phyloP scores from a whole-genome alignment of 306 rosid genomes.

The Pterocarpus macrocarpus region DNA sequence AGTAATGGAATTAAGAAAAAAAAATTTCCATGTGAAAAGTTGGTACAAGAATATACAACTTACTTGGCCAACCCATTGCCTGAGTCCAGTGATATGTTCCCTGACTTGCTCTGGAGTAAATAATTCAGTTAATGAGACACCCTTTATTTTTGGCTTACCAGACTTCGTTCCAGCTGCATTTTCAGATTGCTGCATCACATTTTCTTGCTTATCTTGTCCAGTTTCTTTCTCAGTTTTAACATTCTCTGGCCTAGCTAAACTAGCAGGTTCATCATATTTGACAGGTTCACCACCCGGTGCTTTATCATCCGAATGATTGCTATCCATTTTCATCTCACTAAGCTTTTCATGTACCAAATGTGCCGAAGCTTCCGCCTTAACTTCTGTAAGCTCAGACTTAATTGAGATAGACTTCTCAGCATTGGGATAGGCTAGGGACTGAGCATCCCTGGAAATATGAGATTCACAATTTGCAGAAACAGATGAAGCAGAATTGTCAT shows the following conservation, averaged over 20 bases:
- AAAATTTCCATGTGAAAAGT: background rate
- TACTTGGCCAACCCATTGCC: conserved; percentile 99
- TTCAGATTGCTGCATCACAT: conserved; percentile 61
- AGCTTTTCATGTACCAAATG: conserved; percentile 56
- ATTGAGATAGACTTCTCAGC: conserved; percentile 58
- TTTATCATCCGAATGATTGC: conserved; percentile 53
- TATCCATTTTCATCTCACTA: conserved; percentile 64
- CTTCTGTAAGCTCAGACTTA: conserved; percentile 70
- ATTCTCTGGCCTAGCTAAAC: conserved; percentile 66
- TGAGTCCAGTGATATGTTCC: conserved; percentile 84
- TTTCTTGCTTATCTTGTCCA: conserved; percentile 72
- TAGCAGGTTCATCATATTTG: conserved; percentile 59
- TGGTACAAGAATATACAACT: conserved; percentile 42
- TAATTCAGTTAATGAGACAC: conserved; percentile 89
- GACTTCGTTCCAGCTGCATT: conserved; percentile 79
- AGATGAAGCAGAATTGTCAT: conserved; percentile 61
- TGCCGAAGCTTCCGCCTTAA: conserved; percentile 66
- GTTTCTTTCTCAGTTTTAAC: conserved; percentile 74
- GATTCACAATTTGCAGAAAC: conserved; percentile 61
- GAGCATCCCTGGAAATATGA: conserved; percentile 59
- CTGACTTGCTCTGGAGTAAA: conserved; percentile 96
- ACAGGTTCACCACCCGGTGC: conserved; percentile 58
- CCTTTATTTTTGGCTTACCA: conserved; percentile 96
- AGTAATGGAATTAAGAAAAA: conserved; percentile 9
- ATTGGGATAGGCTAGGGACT: conserved; percentile 60